Percentiles rank a stretch among this genome's conserved stretches.
Conservation (phyloP, 139 green algal species). For the Chlamydomonas asymmetrica region DNA sequence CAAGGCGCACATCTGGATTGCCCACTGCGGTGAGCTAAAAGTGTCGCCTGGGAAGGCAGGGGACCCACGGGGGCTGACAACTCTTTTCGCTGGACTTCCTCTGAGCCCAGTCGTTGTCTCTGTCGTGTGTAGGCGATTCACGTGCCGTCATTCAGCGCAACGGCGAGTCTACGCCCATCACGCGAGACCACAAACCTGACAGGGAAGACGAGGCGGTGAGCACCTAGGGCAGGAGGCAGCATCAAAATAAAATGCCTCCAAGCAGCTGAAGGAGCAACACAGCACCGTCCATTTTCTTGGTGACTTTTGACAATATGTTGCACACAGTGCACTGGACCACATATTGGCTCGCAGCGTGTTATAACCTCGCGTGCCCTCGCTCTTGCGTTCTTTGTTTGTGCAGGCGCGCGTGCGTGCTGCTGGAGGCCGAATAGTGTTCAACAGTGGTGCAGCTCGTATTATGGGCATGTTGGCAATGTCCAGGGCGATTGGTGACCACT, state of each 20-base stretch:
- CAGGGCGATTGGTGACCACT: conserved; percentile 70
- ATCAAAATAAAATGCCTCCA: no score
- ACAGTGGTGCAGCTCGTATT: conserved; percentile 56
- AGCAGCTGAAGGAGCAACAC: no score
- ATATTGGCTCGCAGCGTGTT: no score
- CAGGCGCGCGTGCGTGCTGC: conserved; percentile 50
- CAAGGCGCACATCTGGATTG: conserved; percentile 41
- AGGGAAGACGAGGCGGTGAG: conserved; percentile 62
- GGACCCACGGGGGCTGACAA: background rate
- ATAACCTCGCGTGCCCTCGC: no score
- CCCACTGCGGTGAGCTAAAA: conserved; percentile 55
- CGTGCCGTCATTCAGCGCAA: conserved; percentile 55
- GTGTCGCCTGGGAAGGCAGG: background rate
- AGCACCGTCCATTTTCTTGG: no score
- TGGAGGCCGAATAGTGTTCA: conserved; percentile 64
- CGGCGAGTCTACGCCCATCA: conserved; percentile 45
- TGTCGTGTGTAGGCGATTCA: conserved; percentile 42
- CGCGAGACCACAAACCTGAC: conserved; percentile 65
- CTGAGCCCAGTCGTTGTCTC: background rate
- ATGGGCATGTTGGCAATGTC: conserved; percentile 82
- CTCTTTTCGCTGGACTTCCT: background rate
- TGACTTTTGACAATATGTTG: no score
- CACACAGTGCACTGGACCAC: no score
- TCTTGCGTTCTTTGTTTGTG: background rate
- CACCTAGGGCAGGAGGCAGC: background rate